These are phyloP conservation scores for Pleurotus platypus DNA, from an alignment of 768 basidiomycete genomes.

Conservation along the genomic window DNA sequence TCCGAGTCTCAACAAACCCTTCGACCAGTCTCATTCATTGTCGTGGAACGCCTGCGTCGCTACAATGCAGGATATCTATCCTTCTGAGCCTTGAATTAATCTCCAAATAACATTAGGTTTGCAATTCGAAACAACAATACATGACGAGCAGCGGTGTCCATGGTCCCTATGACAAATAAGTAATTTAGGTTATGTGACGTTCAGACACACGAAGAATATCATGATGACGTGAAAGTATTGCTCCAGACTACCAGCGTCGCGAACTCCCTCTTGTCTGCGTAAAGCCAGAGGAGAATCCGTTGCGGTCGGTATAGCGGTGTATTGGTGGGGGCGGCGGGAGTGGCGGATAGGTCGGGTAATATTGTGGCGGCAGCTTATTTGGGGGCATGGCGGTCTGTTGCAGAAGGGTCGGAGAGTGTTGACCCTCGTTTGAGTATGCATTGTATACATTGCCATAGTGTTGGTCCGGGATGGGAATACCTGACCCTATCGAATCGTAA, in stretches of 20 bases:
- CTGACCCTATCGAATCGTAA: background rate
- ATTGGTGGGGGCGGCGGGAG: background rate
- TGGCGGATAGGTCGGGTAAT: background rate
- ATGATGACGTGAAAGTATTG: too few species aligned
- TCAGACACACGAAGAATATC: too few species aligned
- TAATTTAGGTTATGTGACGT: too few species aligned
- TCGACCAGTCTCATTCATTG: slow-evolving; percentile 1
- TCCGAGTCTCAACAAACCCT: background rate
- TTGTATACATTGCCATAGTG: background rate
- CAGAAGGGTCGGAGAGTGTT: too few species aligned
- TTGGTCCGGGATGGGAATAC: background rate
- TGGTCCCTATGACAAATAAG: too few species aligned
- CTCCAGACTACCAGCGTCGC: too few species aligned
- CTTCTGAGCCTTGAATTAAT: background rate
- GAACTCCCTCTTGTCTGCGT: too few species aligned
- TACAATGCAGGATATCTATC: background rate
- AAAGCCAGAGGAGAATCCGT: background rate
- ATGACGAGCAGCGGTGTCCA: too few species aligned
- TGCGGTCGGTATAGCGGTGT: background rate
- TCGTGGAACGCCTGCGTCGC: slow-evolving; percentile 5
- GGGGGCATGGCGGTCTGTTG: too few species aligned
- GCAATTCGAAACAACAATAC: too few species aligned
- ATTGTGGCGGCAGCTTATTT: background rate
- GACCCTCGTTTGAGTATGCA: background rate
- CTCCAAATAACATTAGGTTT: too few species aligned